These are phyloP conservation scores for Phascolomyces articulosus DNA, from an alignment of 371 early-diverging fungal genomes.

Conservation along the genomic window DNA sequence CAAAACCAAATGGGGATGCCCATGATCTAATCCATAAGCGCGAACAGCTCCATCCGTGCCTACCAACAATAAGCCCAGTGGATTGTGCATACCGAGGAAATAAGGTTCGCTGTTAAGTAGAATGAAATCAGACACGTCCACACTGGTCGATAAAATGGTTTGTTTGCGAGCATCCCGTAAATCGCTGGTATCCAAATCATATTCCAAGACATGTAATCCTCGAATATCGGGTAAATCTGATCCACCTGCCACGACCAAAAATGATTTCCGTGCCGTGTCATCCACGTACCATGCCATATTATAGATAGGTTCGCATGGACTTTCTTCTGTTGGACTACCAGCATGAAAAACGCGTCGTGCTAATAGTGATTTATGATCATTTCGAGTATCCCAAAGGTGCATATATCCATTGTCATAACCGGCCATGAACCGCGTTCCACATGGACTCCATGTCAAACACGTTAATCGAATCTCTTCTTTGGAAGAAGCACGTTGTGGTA, in stretches of 20 bases:
- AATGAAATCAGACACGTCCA: conserved; percentile 55
- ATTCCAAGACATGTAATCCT: conserved; percentile 51
- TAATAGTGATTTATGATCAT: conserved; percentile 42
- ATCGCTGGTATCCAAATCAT: conserved; percentile 37
- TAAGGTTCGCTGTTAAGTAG: conserved; percentile 49
- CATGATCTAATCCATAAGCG: conserved; percentile 34
- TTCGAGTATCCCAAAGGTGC: conserved; percentile 52
- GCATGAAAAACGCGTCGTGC: conserved; percentile 50
- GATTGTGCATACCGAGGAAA: conserved; percentile 44
- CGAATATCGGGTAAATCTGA: conserved; percentile 44
- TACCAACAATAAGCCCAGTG: conserved; percentile 46
- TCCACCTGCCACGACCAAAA: conserved; percentile 55
- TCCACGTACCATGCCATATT: conserved; percentile 55
- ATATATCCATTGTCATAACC: conserved; percentile 63
- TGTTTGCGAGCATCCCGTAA: conserved; percentile 47
- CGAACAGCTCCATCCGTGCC: conserved; percentile 38
- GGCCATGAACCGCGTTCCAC: conserved; percentile 52
- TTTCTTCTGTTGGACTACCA: conserved; percentile 10
- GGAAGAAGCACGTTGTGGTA: conserved; percentile 15
- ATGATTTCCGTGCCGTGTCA: conserved; percentile 34
- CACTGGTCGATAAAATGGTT: conserved; percentile 40
- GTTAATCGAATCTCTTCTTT: conserved; percentile 28
- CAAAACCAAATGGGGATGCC: conserved; percentile 33
- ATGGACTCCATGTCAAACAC: conserved; percentile 54
- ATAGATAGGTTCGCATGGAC: conserved; percentile 50